Percentiles rank a stretch among this genome's conserved stretches.
Evolutionary conservation across 495 filamentous ascomycete genomes (phyloP).

Genomic region (Darksidea phi): DNA sequence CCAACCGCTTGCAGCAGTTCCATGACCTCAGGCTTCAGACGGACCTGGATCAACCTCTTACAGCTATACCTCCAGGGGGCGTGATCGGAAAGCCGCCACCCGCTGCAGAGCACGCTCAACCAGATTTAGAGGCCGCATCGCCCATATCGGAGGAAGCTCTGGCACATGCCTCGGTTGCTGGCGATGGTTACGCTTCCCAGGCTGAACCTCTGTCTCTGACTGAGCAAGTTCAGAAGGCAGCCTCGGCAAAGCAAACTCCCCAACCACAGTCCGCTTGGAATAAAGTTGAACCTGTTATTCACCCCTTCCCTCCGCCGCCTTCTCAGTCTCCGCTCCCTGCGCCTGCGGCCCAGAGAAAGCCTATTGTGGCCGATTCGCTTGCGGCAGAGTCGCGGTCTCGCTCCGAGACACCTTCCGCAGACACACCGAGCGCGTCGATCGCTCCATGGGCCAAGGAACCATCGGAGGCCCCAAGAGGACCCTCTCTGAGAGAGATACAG

Average conservation of each 20-base stretch:
- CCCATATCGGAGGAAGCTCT: constrained; percentile 26
- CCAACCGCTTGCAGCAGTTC: constrained; percentile 64
- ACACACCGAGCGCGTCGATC: constrained; percentile 52
- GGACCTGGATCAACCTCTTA: constrained; percentile 43
- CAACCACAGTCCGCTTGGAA: constrained; percentile 59
- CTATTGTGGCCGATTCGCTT: constrained; percentile 79
- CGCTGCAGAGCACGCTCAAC: constrained; percentile 8
- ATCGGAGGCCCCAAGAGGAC: constrained; percentile 75
- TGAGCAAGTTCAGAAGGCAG: constrained; percentile 85
- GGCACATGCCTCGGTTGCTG: constrained; percentile 7
- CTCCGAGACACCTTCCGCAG: constrained; percentile 63
- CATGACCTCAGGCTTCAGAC: constrained; percentile 59
- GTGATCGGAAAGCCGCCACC: constrained; percentile 34
- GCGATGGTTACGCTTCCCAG: constrained; percentile 8
- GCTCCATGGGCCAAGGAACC: constrained; percentile 93
- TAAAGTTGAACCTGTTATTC: constrained; percentile 62
- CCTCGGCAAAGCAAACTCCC: constrained; percentile 64
- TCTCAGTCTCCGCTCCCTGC: constrained; percentile 79
- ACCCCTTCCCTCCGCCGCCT: constrained; percentile 73
- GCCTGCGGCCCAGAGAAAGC: constrained; percentile 80
- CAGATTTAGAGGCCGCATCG: constrained; percentile 21
- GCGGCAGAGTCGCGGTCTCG: constrained; percentile 68
- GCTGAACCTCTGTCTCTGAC: constrained; percentile 62
- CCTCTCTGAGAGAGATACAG: constrained; percentile 95
- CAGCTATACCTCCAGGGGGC: constrained; percentile 26